Conservation (phyloP, 1,284 basidiomycete genomes). For the Marasmius tenuissimus region DNA sequence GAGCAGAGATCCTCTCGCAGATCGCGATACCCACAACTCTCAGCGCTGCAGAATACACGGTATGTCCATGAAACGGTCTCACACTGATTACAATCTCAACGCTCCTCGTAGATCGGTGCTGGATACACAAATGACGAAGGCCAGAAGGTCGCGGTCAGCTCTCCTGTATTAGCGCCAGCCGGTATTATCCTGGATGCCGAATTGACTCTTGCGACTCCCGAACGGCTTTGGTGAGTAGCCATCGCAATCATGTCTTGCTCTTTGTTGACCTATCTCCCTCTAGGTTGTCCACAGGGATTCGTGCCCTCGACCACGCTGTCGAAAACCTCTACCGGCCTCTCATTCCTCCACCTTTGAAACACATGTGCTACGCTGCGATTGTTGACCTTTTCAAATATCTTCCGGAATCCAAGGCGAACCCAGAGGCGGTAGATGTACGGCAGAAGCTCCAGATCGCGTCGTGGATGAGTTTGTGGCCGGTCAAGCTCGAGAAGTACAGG, state of each 20-base stretch:
- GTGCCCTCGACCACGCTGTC: slow-evolving; percentile 79
- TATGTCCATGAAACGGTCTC: slow-evolving; percentile 28
- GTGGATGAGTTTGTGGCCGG: slow-evolving; percentile 81
- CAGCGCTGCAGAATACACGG: slow-evolving; percentile 78
- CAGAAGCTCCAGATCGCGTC: slow-evolving; percentile 74
- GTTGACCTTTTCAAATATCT: slow-evolving; percentile 76
- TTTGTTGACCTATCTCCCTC: slow-evolving; percentile 10
- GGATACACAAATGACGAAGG: slow-evolving; percentile 77
- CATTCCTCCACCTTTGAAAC: slow-evolving; percentile 59
- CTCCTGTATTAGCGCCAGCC: slow-evolving; percentile 57
- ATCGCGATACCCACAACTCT: slow-evolving; percentile 83
- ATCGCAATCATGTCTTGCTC: slow-evolving; percentile 4
- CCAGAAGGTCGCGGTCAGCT: slow-evolving; percentile 58
- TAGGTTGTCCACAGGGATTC: slow-evolving; percentile 76
- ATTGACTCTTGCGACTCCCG: slow-evolving; percentile 72
- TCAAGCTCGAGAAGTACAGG: slow-evolving; percentile 55
- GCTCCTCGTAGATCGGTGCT: slow-evolving; percentile 51
- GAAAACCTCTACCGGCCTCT: slow-evolving; percentile 70
- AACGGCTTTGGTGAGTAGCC: slow-evolving; percentile 62
- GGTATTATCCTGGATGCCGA: slow-evolving; percentile 81
- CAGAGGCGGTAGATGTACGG: slow-evolving; percentile 56
- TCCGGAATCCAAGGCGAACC: slow-evolving; percentile 61
- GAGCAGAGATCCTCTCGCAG: slow-evolving; percentile 46
- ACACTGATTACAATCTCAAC: slow-evolving; percentile 10
- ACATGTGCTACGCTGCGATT: slow-evolving; percentile 66